Evolutionary conservation across 306 rosid genomes (phyloP).

Genomic region (Cucurbita moschata): DNA sequence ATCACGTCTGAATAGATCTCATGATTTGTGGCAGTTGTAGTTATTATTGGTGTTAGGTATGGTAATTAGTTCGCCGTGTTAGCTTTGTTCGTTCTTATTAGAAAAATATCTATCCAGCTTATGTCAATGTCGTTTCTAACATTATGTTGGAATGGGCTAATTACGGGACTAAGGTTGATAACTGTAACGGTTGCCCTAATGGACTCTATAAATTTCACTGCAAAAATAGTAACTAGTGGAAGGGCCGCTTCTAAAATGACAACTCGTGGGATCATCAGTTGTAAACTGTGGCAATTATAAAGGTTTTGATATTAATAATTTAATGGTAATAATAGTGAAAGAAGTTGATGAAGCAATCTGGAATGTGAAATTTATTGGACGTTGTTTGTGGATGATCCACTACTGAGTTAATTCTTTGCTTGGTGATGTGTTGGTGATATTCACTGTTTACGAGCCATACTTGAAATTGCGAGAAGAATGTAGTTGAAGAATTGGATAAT

Average conservation of each 20-base stretch:
- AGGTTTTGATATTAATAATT: background rate
- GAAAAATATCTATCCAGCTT: background rate
- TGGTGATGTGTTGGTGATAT: constrained; percentile 16
- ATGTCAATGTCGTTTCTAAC: background rate
- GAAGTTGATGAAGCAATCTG: constrained; percentile 17
- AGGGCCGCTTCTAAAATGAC: background rate
- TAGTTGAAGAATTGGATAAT: constrained; percentile 24
- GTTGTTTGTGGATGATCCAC: background rate
- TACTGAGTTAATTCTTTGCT: background rate
- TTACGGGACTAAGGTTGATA: background rate
- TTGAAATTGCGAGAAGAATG: constrained; percentile 30
- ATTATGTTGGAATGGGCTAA: background rate
- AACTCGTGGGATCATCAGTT: background rate
- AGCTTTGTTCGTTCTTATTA: background rate
- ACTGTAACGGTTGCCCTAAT: background rate
- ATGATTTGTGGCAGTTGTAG: background rate
- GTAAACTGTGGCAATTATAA: background rate
- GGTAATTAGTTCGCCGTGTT: background rate
- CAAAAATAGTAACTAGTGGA: background rate
- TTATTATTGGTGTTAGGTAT: background rate
- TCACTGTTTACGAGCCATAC: constrained; percentile 19
- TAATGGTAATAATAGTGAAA: background rate
- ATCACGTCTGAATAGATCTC: background rate
- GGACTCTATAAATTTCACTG: background rate
- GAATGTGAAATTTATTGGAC: background rate